A percentile compares a stretch with the other conserved stretches of the same genome.
phyloP scores from a whole-genome alignment of 225 moss, liverwort and hornwort genomes.

The Bryum argenteum region DNA sequence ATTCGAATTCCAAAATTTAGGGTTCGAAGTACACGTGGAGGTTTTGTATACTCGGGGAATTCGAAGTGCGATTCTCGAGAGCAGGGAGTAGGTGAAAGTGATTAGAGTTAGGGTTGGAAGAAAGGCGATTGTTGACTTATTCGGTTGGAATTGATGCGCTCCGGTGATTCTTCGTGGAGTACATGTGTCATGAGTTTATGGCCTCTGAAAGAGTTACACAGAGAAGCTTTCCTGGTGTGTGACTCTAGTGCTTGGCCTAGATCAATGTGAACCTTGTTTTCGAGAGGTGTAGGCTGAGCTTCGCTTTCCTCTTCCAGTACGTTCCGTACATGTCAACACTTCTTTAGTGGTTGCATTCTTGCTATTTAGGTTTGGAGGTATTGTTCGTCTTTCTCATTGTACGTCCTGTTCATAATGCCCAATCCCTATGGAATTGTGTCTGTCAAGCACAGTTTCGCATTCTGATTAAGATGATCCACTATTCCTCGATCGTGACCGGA shows the following conservation, averaged over 20 bases:
- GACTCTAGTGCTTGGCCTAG: constrained; percentile 35
- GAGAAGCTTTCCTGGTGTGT: constrained; percentile 26
- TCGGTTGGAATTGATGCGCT: constrained; percentile 4
- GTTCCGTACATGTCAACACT: constrained; percentile 34
- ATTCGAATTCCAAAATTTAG: not conserved
- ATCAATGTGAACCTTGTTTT: constrained; percentile 38
- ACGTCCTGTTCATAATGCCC: constrained; percentile 6
- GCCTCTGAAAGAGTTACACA: constrained; percentile 29
- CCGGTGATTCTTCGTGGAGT: not conserved
- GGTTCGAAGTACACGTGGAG: not conserved
- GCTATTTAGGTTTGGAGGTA: constrained; percentile 55
- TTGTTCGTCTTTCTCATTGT: constrained; percentile 64
- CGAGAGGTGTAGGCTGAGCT: constrained; percentile 38
- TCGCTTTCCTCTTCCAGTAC: constrained; percentile 40
- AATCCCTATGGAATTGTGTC: no score
- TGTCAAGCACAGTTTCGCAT: no score
- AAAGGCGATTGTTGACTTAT: not conserved
- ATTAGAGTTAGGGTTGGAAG: constrained; percentile 13
- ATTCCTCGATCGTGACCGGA: no score
- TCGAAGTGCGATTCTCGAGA: not conserved
- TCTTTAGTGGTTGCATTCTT: constrained; percentile 2
- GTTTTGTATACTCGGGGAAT: not conserved
- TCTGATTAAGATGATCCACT: no score
- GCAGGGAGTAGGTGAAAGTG: constrained; percentile 5
- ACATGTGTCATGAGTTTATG: constrained; percentile 6